Conservation (phyloP, 805 yeast genomes). For the Novakomyces olei region DNA sequence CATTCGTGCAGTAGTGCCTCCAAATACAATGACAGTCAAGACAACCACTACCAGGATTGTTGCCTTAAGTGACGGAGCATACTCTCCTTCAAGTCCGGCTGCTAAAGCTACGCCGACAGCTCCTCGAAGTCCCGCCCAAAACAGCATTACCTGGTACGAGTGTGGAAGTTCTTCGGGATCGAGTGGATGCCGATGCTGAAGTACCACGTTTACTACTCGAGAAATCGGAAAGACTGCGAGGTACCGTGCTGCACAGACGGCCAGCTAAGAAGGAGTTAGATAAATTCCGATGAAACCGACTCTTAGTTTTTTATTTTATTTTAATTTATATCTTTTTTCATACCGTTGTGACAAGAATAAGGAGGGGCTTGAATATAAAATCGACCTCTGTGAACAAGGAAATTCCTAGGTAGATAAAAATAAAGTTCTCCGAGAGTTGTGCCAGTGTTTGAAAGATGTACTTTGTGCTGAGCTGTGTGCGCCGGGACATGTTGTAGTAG, state of each 20-base stretch:
- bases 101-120: conserved; percentile 99
- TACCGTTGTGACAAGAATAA: conserved; percentile 71
- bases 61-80: conserved; percentile 68
- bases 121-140: conserved; percentile 98
- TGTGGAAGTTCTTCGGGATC: conserved; percentile 76
- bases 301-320: background rate
- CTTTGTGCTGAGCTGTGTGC: conserved; percentile 91
- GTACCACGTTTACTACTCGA: conserved; percentile 56
- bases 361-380: conserved; percentile 76
- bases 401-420: conserved; percentile 81
- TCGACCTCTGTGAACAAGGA: conserved; percentile 92
- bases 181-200: conserved; percentile 34
- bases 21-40: conserved; percentile 81
- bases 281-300: too few species aligned
- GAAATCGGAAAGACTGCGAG: conserved; percentile 92
- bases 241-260: conserved; percentile 90
- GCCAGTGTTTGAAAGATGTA: conserved; percentile 87
- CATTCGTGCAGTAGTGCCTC: conserved; percentile 98
- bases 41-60: conserved; percentile 94
- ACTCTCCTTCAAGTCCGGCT: conserved; percentile 89
- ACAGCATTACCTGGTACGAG: conserved; percentile 93
- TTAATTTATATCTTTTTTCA: background rate
- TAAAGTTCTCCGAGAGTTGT: conserved; percentile 86
- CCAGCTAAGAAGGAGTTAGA: conserved; percentile 12
- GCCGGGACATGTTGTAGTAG: conserved; percentile 86